phyloP scores from a whole-genome alignment of 2,329 filamentous ascomycete species.

The Fusarium xyrophilum region DNA sequence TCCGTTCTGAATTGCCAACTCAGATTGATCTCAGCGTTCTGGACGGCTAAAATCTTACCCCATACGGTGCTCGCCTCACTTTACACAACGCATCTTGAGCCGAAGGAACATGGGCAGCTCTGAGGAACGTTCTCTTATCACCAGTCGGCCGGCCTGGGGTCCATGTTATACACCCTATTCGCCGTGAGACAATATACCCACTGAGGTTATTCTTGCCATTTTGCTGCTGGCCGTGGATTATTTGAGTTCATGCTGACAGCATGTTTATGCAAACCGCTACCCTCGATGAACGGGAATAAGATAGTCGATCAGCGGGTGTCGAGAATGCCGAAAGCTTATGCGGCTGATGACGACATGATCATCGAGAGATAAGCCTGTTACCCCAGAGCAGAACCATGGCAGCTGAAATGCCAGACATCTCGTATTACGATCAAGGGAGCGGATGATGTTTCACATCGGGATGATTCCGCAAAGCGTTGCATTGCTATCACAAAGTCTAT shows the following conservation, averaged over 20 bases:
- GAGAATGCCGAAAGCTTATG: not conserved
- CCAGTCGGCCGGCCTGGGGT: not conserved
- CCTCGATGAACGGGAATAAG: not conserved
- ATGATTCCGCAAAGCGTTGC: not conserved
- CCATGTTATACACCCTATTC: not conserved
- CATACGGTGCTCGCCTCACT: not conserved
- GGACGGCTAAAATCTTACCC: rapidly evolving
- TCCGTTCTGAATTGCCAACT: too few species aligned
- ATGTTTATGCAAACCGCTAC: not conserved
- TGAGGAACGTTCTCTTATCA: not conserved
- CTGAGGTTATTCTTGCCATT: not conserved
- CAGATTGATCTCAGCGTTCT: too few species aligned
- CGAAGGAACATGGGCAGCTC: not conserved
- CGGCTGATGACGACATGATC: not conserved
- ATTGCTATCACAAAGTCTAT: not conserved
- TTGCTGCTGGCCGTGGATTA: rapidly evolving
- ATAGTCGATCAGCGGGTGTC: not conserved
- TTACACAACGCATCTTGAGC: not conserved
- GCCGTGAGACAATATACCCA: not conserved
- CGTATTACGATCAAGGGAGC: not conserved
- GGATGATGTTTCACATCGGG: not conserved
- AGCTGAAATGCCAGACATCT: not conserved
- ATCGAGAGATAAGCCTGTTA: not conserved
- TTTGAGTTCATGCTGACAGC: not conserved
- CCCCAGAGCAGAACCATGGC: not conserved